Base-by-base conservation (phyloP, 352 stramenopile genomes). In the Globisporangium lucens region DNA sequence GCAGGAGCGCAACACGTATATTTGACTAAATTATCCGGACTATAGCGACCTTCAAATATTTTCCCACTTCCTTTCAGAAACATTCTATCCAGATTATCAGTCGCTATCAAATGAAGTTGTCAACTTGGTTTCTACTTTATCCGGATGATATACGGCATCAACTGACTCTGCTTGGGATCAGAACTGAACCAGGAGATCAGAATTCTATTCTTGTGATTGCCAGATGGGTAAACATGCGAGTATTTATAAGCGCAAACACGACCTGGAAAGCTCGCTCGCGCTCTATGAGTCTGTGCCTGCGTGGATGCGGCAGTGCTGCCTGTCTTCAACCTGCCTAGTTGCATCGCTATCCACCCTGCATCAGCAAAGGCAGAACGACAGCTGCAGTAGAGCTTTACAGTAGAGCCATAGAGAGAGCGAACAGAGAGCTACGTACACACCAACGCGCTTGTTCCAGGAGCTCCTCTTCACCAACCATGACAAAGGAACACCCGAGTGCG, bases 401-500 rank as follows among this genome's bases (percentile, higher is more conserved):
- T 78, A 77, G 64, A 68, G 77, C 20, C 56, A 63, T 22, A 35
- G 52, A 43, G 7, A 8, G 35, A 38, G 3, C 12, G 24, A 3
- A 43, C 0, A 43, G 36, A 47, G 15, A 47, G 15, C 41, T n/a
- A n/a, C 53, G 30, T 4, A 30, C 52, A 36, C 4, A 38, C 53
- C 10, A 15, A 4, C 7, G 15, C 15, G 15, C 15, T 24, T 24
- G 24, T 24, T 24, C 24, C 24, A 24, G 0, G 24, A 24, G 30
- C 56, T 46, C 56, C 17, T 9, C 53, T 15, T 30, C 56, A 63
- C 29, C 38, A 77, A 24, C 24, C 24, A 24, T 59, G 55, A 73
- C 75, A 63, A 82, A 74, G 56, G 70, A 74, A 20, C 74, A 80
- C 49, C 62, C 79, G 49, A 69, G 70, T 22, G 78, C 64, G 30